Conservation (phyloP, 768 basidiomycete species). For the Tulasnella sp. region DNA sequence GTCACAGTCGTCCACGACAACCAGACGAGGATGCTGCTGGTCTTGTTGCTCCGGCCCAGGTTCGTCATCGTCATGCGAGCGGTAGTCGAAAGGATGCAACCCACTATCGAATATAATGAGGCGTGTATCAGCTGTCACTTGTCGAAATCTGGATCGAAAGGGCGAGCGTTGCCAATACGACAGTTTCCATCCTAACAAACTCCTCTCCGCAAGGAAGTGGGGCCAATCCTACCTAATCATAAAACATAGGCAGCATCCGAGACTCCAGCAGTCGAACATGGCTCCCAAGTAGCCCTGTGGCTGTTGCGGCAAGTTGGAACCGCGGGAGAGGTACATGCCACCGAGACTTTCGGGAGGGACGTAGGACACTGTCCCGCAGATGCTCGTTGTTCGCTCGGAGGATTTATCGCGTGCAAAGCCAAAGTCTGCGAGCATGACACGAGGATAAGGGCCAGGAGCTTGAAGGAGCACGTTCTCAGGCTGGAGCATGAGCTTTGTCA, state of each 20-base stretch:
- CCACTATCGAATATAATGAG: slow-evolving; percentile 36
- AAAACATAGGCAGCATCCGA: slow-evolving; percentile 67
- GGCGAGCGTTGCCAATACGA: too few species aligned
- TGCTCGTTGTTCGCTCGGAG: slow-evolving; percentile 60
- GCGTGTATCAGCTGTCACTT: background rate
- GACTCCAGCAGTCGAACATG: slow-evolving; percentile 66
- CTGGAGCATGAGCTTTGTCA: slow-evolving; percentile 23
- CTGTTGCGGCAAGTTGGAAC: background rate
- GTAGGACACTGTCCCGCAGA: slow-evolving; percentile 65
- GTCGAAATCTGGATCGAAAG: background rate
- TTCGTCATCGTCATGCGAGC: slow-evolving; percentile 17
- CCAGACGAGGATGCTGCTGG: background rate
- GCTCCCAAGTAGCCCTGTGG: slow-evolving; percentile 7
- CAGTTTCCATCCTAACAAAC: too few species aligned
- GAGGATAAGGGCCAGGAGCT: slow-evolving; percentile 74
- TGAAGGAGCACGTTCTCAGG: slow-evolving; percentile 77
- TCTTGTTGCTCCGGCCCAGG: background rate
- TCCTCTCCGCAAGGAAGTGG: background rate
- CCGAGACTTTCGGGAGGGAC: slow-evolving; percentile 76
- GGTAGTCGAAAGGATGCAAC: slow-evolving; percentile 66
- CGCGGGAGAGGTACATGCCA: slow-evolving; percentile 33
- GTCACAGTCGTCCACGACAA: background rate
- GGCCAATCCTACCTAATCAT: slow-evolving; percentile 60
- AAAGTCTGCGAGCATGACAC: slow-evolving; percentile 77
- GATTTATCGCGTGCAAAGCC: slow-evolving; percentile 71